Base-by-base conservation (phyloP, 495 filamentous ascomycete species). In the Aspergillus taichungensis region DNA sequence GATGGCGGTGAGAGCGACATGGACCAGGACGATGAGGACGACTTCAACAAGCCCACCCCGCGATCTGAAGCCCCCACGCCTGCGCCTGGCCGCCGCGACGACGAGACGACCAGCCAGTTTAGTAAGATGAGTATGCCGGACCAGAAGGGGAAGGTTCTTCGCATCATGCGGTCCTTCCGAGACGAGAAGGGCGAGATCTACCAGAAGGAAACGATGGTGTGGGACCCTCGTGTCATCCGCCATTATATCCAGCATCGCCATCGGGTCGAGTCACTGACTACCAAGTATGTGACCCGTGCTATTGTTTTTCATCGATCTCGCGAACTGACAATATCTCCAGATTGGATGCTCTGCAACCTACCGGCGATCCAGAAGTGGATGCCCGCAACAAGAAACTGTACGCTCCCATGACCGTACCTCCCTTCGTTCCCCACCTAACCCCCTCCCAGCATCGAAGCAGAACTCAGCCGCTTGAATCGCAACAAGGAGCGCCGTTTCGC, bases 401-500 rank as follows among this genome's bases (percentile, higher is more conserved):
- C 12, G 59, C 57, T 30, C 45, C 24, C 18, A 37, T 27, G 27
- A 28, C 13, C 30, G 10, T 7, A 29, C 30, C 30, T n/a, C 43
- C 31, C 39, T 11, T 30, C 1, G 11, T 13, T 12, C 8, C 12
- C 6, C 24, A 30, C 29, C 27, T 49, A 43, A 37, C 45, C 27
- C 37, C 31, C 13, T 13, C 9, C 39, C 55, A 88, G 85, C 30
- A 69, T 95, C 42, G 71, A 83, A 49, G 74, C 75, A 45, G 92
- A 99, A 61, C 72, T 91, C 29, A 77, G 75, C 34, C 85, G 92
- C 40, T 74, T 99, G 5, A 74, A 88, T 52, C 82, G 85, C 51
- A 99, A 99, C 68, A 86, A 85, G 56, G 90, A 95, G 45, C 87
- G 92, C 36, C 83, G 88, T 36, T 78, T 87, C 55, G 88, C 85